Percentiles rank a stretch among this genome's conserved stretches.
Evolutionary conservation across 495 filamentous ascomycete genomes (phyloP).

Genomic region (Talaromyces stipitatus): DNA sequence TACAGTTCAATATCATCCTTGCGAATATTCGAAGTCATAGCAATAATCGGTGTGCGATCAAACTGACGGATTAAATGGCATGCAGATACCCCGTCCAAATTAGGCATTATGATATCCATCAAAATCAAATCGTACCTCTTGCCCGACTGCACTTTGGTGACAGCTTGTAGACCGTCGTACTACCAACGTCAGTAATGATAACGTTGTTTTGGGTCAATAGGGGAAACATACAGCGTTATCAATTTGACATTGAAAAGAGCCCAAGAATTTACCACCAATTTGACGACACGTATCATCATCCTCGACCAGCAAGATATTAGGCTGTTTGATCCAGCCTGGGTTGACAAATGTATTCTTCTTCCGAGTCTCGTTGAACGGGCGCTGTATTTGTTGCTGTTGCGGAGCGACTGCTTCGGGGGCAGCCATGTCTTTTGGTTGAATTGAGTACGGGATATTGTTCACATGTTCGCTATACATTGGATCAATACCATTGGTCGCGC

Average conservation of each 20-base stretch:
- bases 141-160: slow-evolving; percentile 79
- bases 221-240: slow-evolving; percentile 73
- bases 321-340: slow-evolving; percentile 73
- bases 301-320: slow-evolving; percentile 86
- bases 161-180: slow-evolving; percentile 87
- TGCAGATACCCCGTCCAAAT: slow-evolving; percentile 89
- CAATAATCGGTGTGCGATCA: slow-evolving; percentile 83
- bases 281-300: slow-evolving; percentile 91
- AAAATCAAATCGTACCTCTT: slow-evolving; percentile 87
- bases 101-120: slow-evolving; percentile 99
- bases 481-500: slow-evolving; percentile 84
- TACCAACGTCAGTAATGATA: slow-evolving; percentile 22
- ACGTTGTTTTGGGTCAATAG: not conserved
- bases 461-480: slow-evolving; percentile 92
- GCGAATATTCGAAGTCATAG: slow-evolving; percentile 98
- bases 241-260: slow-evolving; percentile 80
- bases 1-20: slow-evolving; percentile 97
- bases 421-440: slow-evolving; percentile 55
- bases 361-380: slow-evolving; percentile 44
- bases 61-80: slow-evolving; percentile 91
- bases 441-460: slow-evolving; percentile 79
- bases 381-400: slow-evolving; percentile 16
- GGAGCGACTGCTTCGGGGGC: slow-evolving; percentile 23
- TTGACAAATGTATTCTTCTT: slow-evolving; percentile 67
- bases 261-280: slow-evolving; percentile 91